These are phyloP conservation scores for Colletotrichum spaethianum DNA, from an alignment of 2,329 filamentous ascomycete genomes.

Conservation along the genomic window DNA sequence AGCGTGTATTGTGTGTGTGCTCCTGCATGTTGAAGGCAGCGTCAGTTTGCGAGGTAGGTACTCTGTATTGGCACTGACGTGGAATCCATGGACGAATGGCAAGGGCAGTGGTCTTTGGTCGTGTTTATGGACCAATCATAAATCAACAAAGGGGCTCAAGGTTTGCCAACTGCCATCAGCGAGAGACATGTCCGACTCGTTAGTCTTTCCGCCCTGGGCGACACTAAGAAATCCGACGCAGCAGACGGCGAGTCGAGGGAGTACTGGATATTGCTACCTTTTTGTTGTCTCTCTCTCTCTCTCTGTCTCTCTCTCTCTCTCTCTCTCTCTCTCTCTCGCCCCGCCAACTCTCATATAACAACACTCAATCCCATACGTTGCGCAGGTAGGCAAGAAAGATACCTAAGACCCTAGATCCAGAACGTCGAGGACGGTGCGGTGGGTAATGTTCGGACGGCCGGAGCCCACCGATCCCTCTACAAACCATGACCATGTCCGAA, in stretches of 20 bases:
- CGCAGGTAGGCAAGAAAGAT: not conserved
- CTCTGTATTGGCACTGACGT: not conserved
- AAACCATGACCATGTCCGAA: slow-evolving; percentile 11
- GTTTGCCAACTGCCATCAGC: not conserved
- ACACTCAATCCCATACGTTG: not conserved
- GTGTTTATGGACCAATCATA: slow-evolving; percentile 15
- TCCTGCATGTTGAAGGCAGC: not conserved
- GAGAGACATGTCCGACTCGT: not conserved
- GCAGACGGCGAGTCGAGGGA: not conserved
- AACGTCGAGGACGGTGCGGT: not conserved
- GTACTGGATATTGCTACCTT: not conserved
- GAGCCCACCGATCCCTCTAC: slow-evolving; percentile 33
- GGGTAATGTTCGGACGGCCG: slow-evolving; percentile 29
- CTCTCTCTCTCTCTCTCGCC: no score
- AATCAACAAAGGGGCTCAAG: not conserved
- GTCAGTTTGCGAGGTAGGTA: not conserved
- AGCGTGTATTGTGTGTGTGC: not conserved
- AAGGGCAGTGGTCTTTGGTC: slow-evolving; percentile 2
- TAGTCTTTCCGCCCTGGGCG: not conserved
- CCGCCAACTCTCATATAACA: not conserved
- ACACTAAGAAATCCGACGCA: not conserved
- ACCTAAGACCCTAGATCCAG: not conserved
- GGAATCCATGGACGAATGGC: not conserved
- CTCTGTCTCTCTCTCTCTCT: no score
- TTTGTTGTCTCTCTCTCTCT: not conserved